Conservation (phyloP, 2,329 filamentous ascomycete species). For the Hymenoscyphus salicellus region DNA sequence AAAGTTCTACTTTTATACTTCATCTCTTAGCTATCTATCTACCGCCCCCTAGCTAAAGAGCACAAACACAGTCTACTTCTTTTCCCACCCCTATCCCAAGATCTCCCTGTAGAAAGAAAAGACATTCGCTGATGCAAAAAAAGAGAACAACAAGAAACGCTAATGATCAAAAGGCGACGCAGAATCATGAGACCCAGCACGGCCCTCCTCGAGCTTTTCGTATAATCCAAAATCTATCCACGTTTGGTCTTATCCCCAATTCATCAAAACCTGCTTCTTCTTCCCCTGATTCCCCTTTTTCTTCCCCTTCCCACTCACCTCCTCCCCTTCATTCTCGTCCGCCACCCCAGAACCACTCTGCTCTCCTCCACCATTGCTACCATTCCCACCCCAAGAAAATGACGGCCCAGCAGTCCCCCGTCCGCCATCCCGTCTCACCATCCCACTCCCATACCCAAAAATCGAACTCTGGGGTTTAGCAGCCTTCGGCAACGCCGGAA, state of each 20-base stretch:
- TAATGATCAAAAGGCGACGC: no score
- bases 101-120: no score
- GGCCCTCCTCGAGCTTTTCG: no score
- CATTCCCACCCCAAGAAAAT: conserved; percentile 27
- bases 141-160: no score
- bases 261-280: conserved; percentile 60
- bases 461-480: conserved; percentile 64
- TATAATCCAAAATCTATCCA: background rate
- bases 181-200: no score
- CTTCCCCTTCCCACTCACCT: conserved; percentile 17
- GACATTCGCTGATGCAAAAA: no score
- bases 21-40: no score
- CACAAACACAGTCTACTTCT: no score
- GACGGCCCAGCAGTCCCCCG: conserved; percentile 29
- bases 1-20: no score
- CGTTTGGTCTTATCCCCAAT: conserved; percentile 48
- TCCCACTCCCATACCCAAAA: conserved; percentile 57
- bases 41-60: no score
- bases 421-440: conserved; percentile 53
- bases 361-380: conserved; percentile 7
- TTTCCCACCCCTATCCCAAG: no score
- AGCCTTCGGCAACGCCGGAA: conserved; percentile 78
- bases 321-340: conserved; percentile 24
- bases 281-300: conserved; percentile 59
- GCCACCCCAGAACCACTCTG: conserved; percentile 24